Evolutionary conservation across 2,329 filamentous ascomycete genomes (phyloP).

Genomic region (Neonectria coccinea): DNA sequence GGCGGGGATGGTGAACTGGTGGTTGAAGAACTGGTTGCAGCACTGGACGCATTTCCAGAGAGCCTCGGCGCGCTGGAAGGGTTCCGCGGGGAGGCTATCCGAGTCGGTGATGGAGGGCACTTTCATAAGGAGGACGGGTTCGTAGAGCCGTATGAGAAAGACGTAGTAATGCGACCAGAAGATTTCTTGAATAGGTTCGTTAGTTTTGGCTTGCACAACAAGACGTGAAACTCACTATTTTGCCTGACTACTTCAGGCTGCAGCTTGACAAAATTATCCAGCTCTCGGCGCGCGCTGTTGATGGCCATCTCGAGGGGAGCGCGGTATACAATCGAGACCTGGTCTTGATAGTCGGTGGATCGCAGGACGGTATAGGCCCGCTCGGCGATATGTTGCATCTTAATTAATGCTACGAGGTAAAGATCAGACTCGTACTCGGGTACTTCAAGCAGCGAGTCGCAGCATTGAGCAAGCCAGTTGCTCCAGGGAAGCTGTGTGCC

Average conservation of each 20-base stretch:
- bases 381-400: slow-evolving; percentile 50
- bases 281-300: slow-evolving; percentile 47
- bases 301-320: slow-evolving; percentile 51
- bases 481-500: slow-evolving; percentile 48
- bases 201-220: neutral
- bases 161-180: slow-evolving; percentile 51
- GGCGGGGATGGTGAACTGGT: slow-evolving; percentile 43
- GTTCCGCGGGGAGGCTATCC: slow-evolving; percentile 32
- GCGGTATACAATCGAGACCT: slow-evolving; percentile 37
- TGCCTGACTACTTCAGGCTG: slow-evolving; percentile 39
- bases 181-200: slow-evolving; percentile 42
- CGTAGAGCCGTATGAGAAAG: slow-evolving; percentile 52
- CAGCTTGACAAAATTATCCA: slow-evolving; percentile 44
- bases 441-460: slow-evolving; percentile 45
- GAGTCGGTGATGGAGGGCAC: slow-evolving; percentile 28
- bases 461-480: slow-evolving; percentile 51
- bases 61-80: slow-evolving; percentile 48
- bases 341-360: slow-evolving; percentile 39
- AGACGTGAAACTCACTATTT: slow-evolving; percentile 31
- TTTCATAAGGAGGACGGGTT: slow-evolving; percentile 51
- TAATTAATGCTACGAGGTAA: slow-evolving; percentile 49
- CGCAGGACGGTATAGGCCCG: slow-evolving; percentile 44
- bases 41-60: slow-evolving; percentile 54
- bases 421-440: slow-evolving; percentile 49
- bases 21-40: slow-evolving; percentile 43